Evolutionary conservation across 2,329 filamentous ascomycete species (phyloP), one percentile per base, ranked within the genome.

Genomic region (Tolypocladium nubicola): DNA sequence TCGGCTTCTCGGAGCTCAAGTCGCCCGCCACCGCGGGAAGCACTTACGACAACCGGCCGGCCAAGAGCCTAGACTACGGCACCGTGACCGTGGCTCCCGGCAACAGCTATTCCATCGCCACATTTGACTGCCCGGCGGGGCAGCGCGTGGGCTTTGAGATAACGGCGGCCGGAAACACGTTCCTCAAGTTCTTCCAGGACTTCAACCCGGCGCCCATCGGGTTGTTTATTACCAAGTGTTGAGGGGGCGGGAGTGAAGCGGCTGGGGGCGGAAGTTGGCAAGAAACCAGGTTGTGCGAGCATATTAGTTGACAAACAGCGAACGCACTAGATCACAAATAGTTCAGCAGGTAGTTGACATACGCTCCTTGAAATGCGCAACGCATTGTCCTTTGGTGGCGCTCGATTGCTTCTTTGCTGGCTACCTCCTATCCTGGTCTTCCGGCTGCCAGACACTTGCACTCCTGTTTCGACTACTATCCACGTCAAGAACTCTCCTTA

Each of bases 171-270:
- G 79, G 77, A 3, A 72, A 71, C 61, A 82, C 82, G 43, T 66
- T 73, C 53, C 68, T 88, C 43, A 70, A 79, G 57, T 88, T 79
- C 70, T 86, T 87, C 72, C 77, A 89, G 71, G 83, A 88, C 66
- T 85, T 74, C 62, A 85, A 85, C 64, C 73, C 73, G 6, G 71
- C 69, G 41, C 72, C 74, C n/a, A 66, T 76, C 50, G 74, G 74
- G 14, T 58, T 76, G 59, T 75, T 69, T 60, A 69, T 76, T 43
- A 71, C 68, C 10, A 67, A 63, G 39, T 72, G 66, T 55, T 70
- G 60, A 61, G 41, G 30, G 30, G 16, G 11, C 13, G 7, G 30
- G 19, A n/a, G 21, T 47, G 43, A 11, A 16, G 30, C 26, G n/a
- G 45, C 47, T 21, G 10, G 30, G 2, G 9, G 16, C 16, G 35